Base-by-base conservation (phyloP, 2,329 filamentous ascomycete species). In the Daldinia sp. region DNA sequence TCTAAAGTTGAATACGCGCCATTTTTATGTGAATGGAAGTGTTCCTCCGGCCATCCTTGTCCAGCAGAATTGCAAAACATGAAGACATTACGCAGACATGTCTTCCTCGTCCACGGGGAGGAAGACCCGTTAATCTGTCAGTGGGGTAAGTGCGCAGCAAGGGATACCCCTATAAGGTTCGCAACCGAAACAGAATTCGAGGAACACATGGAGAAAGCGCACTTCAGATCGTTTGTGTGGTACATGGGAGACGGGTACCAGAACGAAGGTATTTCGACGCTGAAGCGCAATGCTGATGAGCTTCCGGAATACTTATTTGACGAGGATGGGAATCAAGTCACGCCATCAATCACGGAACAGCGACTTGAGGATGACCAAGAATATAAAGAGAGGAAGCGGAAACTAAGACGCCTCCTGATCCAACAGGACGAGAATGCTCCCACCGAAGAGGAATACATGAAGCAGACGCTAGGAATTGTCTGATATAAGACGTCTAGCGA, bases 31-130 rank as follows among this genome's bases (percentile, higher is more conserved):
- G 87, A 90, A 75, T 91, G 89, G 89, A 70, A 78, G 23, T 80
- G 44, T 7, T 10, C 66, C 7, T 20, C 56, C 10, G 60, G 66
- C 20, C 60, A 37, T 30, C 20, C 80, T 0, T 91, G 89, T 73
- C 82, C 81, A 33, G 88, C 88, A 3, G 86, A 90, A 77, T 79
- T 91, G 51, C 87, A 90, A 57, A 91, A 91, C 73, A 77, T 89
- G 63, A 85, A 86, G 12, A 90, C 88, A 9, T 76, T 91, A 44
- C 81, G 85, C 26, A 80, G 79, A 62, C 89, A 91, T 70, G 78
- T 90, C 13, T 74, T 78, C 18, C 72, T 82, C 13, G 81, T 89
- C 2, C 89, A 91, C 74, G 80, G 63, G 33, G 67, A 71, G 20
- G 58, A 62, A 4, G 67, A 70, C 15, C 65, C 67, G 44, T 64